Percentiles rank a stretch among this genome's conserved stretches.
These are phyloP conservation scores for Lineolata rhizophorae DNA, from an alignment of 495 filamentous ascomycete species.

Conservation along the genomic window DNA sequence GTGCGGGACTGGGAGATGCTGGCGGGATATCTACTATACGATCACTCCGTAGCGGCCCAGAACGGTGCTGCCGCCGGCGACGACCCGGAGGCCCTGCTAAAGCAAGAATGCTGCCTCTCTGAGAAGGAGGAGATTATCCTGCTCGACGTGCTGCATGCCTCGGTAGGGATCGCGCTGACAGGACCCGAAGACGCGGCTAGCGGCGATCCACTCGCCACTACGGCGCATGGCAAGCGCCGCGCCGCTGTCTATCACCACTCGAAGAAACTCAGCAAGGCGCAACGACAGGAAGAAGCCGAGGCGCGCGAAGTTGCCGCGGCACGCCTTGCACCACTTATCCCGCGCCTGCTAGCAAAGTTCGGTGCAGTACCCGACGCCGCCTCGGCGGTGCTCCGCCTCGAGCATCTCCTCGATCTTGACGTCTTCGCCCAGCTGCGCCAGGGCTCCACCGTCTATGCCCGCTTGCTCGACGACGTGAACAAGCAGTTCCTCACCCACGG, in stretches of 20 bases:
- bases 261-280: constrained; percentile 24
- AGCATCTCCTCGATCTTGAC: constrained; percentile 66
- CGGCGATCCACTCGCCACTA: too few species aligned
- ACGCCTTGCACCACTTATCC: constrained; percentile 54
- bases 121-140: constrained; percentile 67
- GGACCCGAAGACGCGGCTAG: constrained; percentile 22
- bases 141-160: constrained; percentile 63
- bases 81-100: constrained; percentile 33
- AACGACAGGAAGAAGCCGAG: constrained; percentile 36
- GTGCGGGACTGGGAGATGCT: constrained; percentile 72
- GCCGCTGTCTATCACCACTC: too few species aligned
- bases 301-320: constrained; percentile 52
- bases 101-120: constrained; percentile 43
- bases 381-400: constrained; percentile 64
- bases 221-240: constrained; percentile 10
- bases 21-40: constrained; percentile 76
- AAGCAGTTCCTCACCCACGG: constrained; percentile 83
- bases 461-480: constrained; percentile 78
- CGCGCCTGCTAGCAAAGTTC: constrained; percentile 73
- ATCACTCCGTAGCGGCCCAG: constrained; percentile 40
- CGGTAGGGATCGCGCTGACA: constrained; percentile 44
- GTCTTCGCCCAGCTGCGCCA: constrained; percentile 79
- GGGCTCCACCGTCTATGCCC: constrained; percentile 56
- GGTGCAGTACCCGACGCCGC: constrained; percentile 74
- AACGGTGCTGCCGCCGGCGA: constrained; percentile 24